phyloP scores from a whole-genome alignment of 176 grass and related monocot genomes.

The Guadua angustifolia region DNA sequence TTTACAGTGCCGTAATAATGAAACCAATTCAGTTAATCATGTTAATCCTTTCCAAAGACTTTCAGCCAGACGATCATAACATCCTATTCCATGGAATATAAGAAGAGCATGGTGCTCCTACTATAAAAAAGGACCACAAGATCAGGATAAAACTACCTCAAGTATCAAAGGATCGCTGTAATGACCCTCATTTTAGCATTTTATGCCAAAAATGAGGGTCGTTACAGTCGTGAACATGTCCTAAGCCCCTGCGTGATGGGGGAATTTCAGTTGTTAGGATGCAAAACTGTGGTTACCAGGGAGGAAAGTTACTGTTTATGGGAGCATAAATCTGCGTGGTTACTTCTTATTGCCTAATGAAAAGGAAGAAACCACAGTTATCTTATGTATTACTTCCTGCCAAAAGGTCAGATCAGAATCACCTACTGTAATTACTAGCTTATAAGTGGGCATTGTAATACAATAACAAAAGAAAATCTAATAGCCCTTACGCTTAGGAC shows the following conservation, averaged over 20 bases:
- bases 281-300: background rate
- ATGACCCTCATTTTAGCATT: too few relatives aligned
- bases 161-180: background rate
- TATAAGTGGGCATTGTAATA: background rate
- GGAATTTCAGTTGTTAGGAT: background rate
- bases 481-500: background rate
- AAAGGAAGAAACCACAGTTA: background rate
- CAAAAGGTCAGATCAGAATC: background rate
- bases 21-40: background rate
- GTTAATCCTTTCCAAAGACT: background rate
- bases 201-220: too few relatives aligned
- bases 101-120: background rate
- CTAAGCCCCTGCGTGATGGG: background rate
- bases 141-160: background rate
- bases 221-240: too few relatives aligned
- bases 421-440: background rate
- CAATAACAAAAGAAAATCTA: background rate
- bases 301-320: background rate
- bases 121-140: background rate
- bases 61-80: background rate
- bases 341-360: constrained; percentile 4
- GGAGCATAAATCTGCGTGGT: background rate
- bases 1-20: background rate
- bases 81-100: background rate
- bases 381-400: background rate